phyloP scores from a whole-genome alignment of 768 basidiomycete genomes.

The Albatrellus ellisii region DNA sequence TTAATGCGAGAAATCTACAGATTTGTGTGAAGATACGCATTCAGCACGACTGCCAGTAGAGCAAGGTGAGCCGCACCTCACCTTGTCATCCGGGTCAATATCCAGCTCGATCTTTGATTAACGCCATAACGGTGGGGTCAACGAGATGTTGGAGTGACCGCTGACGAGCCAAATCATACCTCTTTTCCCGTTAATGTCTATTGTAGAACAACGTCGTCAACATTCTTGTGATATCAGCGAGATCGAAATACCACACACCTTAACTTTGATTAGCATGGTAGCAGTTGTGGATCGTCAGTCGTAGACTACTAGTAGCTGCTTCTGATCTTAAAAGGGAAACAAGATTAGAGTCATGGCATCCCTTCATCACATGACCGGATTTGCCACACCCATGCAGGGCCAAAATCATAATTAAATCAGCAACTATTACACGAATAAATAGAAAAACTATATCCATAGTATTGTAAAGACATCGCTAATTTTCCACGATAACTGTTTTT shows the following conservation, averaged over 20 bases:
- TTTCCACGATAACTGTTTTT: no score
- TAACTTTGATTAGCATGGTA: slow-evolving; percentile 84
- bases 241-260: slow-evolving; percentile 38
- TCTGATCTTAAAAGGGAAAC: no score
- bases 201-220: slow-evolving; percentile 5
- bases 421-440: no score
- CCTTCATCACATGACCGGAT: no score
- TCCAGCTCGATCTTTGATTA: slow-evolving; percentile 78
- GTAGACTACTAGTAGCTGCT: no score
- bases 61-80: slow-evolving; percentile 13
- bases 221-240: not conserved
- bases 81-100: slow-evolving; percentile 84
- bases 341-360: no score
- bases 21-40: not conserved
- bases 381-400: no score
- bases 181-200: slow-evolving; percentile 97
- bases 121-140: not conserved
- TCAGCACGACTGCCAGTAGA: not conserved
- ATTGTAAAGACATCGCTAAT: no score
- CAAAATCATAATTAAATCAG: no score
- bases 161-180: slow-evolving; percentile 30
- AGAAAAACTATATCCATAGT: no score
- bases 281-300: no score
- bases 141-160: not conserved
- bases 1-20: slow-evolving; percentile 83